Base-by-base conservation (phyloP, 1,284 basidiomycete species). In the Chalciporus sp. region DNA sequence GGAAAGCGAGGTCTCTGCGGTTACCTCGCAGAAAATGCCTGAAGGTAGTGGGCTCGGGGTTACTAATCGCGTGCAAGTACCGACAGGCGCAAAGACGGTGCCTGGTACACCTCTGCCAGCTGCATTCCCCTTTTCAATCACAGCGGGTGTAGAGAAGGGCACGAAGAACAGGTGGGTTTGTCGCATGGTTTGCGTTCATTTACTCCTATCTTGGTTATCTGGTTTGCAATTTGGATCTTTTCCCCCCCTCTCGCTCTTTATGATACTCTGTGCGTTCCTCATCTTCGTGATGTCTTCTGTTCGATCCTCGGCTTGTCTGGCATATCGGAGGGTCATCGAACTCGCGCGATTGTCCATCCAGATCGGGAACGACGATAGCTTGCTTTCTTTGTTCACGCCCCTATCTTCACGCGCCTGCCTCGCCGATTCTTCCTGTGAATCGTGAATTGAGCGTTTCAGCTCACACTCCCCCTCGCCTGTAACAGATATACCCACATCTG, bases 141-240 rank as follows among this genome's bases (percentile, higher is more conserved):
- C 93, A 1, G 96, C 96, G 4, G 96, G 94, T 2, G 83, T 99
- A 4, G 96, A 98, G 74, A 92, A 96, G 61, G 96, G 96, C 11
- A 81, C 86, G 11, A 95, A 98, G 78, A 98, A 98, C 64, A 80
- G 89, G 92, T 92, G 53, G 45, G 84, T 76, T 7, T 29, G 20
- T 14, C 29, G 28, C 27, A 23, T 41, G 26, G 37, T 26, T 41
- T 47, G 40, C 29, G 7, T 46, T 47, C 8, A 50, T 52, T 42
- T 43, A 26, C n/a, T 53, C 28, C 12, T 46, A 28, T 49, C 48
- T 47, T 51, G 45, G 31, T 48, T 12, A 35, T 58, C 28, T 12
- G 37, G 51, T 47, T 58, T 54, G 53, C 45, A 31, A 51, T 50
- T 31, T 41, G n/a, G 29, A 26, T 26, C 12, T 33, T 39, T 19